These are phyloP conservation scores for Monosporascus sp. DNA, from an alignment of 2,329 filamentous ascomycete species.

Conservation along the genomic window DNA sequence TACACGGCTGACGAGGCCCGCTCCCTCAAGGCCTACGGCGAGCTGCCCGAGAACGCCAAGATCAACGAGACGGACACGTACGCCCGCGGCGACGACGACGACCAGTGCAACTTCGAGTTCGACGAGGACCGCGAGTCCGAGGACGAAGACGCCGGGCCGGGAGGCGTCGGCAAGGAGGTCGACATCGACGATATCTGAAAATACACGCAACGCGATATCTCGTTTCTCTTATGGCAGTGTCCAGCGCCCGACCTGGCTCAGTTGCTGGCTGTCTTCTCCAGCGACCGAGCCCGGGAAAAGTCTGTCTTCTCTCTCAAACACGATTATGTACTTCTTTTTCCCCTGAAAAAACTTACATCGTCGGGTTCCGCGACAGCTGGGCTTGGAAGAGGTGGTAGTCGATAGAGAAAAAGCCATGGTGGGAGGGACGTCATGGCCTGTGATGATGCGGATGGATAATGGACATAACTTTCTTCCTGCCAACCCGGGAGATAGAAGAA, in stretches of 20 bases:
- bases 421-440: slow-evolving; percentile 57
- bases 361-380: slow-evolving; percentile 44
- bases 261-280: slow-evolving; percentile 1
- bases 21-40: slow-evolving; percentile 92
- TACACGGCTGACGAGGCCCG: slow-evolving; percentile 95
- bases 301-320: slow-evolving; percentile 57
- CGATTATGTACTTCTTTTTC: slow-evolving; percentile 2
- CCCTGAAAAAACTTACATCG: not conserved
- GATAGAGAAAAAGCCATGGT: slow-evolving; percentile 38
- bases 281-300: slow-evolving; percentile 28
- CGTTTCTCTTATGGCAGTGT: slow-evolving; percentile 5
- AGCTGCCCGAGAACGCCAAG: slow-evolving; percentile 95
- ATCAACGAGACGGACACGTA: slow-evolving; percentile 99
- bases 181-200: slow-evolving; percentile 92
- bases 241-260: not conserved
- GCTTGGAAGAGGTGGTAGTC: slow-evolving; percentile 15
- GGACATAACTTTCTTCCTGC: too few species aligned
- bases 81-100: slow-evolving; percentile 85
- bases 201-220: not conserved
- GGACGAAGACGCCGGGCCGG: slow-evolving; percentile 46
- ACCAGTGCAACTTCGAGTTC: slow-evolving; percentile 94
- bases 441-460: slow-evolving; percentile 3
- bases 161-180: slow-evolving; percentile 63
- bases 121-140: slow-evolving; percentile 79
- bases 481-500: not conserved